Conservation (phyloP, 176 grass and related monocot genomes). For the Oryza meyeriana region DNA sequence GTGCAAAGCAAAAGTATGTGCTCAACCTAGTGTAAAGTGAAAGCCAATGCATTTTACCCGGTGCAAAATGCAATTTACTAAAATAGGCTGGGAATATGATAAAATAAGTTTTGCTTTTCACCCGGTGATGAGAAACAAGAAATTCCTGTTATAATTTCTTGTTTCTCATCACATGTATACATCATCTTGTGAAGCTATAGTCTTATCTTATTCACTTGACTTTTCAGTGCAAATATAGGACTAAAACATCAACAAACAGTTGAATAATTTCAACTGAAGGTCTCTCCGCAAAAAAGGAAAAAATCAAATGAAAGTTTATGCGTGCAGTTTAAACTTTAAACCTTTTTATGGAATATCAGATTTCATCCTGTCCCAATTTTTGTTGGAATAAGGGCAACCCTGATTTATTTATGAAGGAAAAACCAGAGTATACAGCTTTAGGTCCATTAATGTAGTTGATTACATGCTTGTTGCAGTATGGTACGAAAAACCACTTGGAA, state of each 20-base stretch:
- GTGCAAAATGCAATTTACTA: too few relatives aligned
- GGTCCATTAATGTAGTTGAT: background rate
- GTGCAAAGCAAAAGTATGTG: too few relatives aligned
- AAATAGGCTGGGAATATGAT: too few relatives aligned
- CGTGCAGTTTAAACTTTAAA: background rate
- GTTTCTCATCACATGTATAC: background rate
- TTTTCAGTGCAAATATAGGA: background rate
- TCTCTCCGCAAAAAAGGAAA: background rate
- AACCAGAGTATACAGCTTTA: background rate
- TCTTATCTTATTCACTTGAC: background rate
- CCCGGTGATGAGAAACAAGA: too few relatives aligned
- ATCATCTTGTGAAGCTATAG: conserved; percentile 27
- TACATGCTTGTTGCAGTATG: background rate
- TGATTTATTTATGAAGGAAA: background rate
- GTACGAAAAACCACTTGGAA: background rate
- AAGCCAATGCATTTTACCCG: too few relatives aligned
- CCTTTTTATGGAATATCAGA: background rate
- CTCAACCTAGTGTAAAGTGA: too few relatives aligned
- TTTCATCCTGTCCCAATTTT: background rate
- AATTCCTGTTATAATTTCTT: background rate
- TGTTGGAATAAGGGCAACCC: background rate
- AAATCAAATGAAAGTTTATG: background rate
- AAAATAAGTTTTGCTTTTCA: too few relatives aligned
- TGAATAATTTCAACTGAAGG: background rate
- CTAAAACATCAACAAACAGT: background rate